Base-by-base conservation (phyloP, 495 filamentous ascomycete species). In the Lasiosphaeria miniovina region DNA sequence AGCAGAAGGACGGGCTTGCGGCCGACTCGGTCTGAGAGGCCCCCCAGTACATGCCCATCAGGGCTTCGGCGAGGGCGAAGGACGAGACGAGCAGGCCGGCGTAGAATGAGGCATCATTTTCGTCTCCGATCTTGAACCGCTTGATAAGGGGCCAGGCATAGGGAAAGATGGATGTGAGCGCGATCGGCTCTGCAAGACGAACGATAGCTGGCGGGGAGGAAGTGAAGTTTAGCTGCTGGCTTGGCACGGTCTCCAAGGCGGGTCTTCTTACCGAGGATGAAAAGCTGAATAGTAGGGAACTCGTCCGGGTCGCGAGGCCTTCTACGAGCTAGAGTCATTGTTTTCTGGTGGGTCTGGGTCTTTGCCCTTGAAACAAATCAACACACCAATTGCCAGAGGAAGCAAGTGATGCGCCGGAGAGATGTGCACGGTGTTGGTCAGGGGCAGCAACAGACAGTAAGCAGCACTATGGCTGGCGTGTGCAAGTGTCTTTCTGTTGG, bases 41-140 rank as follows among this genome's bases (percentile, higher is more conserved):
- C 79, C 91, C 92, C 91, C 91, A 96, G 67, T 87, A 88, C 80
- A 95, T 86, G 61, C 90, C 89, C 46, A 90, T 92, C 50, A 88
- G 62, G 66, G 88, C 86, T 73, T 96, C 91, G 52, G 88, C 86
- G 48, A 94, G 79, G 32, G 89, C 83, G 66, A 96, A 96, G 58
- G 89, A 85, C 32, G 90, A 90, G 66, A 93, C 89, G 71, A 96
- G 84, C 62, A 96, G 80, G 34, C 92, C 91, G 55, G 90, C 90
- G 58, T 82, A 93, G 74, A 93, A 89, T 35, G 89, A 88, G 63
- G 90, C 90, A 78, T 90, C 83, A 65, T 80, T 74, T 58, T 82
- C 80, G 62, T 81, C 79, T 61, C 83, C 87, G 71, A 92, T 76
- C 57, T 89, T 61, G 67, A 90, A 89, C 63, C 88, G 79, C 70